These are phyloP conservation scores for Phialophora verrucosa DNA, from an alignment of 2,329 filamentous ascomycete species.

Conservation along the genomic window DNA sequence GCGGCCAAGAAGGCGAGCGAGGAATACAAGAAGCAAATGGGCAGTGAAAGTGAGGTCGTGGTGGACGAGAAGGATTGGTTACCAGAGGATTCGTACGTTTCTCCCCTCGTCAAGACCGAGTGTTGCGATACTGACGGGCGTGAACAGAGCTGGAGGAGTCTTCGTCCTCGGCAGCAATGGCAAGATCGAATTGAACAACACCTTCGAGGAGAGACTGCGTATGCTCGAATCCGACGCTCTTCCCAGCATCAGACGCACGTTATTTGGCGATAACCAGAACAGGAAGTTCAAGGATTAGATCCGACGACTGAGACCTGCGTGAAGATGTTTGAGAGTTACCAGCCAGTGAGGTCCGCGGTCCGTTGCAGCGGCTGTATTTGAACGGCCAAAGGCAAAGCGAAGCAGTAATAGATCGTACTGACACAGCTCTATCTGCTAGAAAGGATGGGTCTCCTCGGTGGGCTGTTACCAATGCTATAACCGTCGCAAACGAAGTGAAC, in stretches of 20 bases:
- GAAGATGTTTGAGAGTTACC: not conserved
- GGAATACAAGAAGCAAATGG: conserved; percentile 81
- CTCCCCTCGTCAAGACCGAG: not conserved
- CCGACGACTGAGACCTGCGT: not conserved
- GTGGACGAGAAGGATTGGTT: conserved; percentile 81
- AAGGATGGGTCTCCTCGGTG: not conserved
- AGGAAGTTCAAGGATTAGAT: conserved; percentile 91
- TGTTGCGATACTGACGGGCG: not conserved
- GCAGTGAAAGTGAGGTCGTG: conserved; percentile 70
- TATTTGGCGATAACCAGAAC: conserved; percentile 95
- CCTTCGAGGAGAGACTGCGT: conserved; percentile 86
- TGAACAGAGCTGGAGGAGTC: conserved; percentile 77
- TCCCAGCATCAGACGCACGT: conserved; percentile 79
- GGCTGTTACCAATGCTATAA: not conserved
- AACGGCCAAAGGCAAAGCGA: not conserved
- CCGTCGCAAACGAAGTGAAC: not conserved
- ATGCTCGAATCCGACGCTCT: conserved; percentile 84
- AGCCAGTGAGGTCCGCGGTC: not conserved
- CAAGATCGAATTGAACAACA: conserved; percentile 99
- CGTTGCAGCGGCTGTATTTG: not conserved
- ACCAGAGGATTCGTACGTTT: conserved; percentile 79
- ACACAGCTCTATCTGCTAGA: not conserved
- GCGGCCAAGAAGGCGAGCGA: conserved; percentile 76
- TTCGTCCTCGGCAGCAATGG: conserved; percentile 79
- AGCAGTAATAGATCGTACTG: not conserved